Conservation (phyloP, 129 eudicot genomes). For the Pittosporum tobira region DNA sequence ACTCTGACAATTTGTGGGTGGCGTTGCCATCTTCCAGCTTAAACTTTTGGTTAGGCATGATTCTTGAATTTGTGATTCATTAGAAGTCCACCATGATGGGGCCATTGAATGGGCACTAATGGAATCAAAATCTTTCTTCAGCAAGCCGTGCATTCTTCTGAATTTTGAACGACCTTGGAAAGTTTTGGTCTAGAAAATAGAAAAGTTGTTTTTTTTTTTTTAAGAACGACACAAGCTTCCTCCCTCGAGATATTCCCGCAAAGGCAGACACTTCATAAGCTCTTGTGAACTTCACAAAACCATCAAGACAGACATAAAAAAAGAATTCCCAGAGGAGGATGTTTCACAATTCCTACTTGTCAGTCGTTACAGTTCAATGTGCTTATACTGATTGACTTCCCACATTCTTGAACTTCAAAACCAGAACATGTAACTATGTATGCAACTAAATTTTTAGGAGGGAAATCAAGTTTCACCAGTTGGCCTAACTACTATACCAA, state of each 20-base stretch:
- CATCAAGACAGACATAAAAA: too few relatives aligned
- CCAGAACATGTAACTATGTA: neutral
- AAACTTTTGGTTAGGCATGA: conserved; percentile 42
- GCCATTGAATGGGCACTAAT: conserved; percentile 15
- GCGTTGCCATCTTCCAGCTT: conserved; percentile 44
- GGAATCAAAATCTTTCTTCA: conserved; percentile 26
- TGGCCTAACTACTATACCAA: too few relatives aligned
- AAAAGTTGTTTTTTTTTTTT: too few relatives aligned
- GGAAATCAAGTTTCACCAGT: neutral
- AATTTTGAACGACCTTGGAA: neutral
- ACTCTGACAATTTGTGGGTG: conserved; percentile 25
- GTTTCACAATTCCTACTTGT: neutral
- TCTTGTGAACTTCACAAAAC: too few relatives aligned
- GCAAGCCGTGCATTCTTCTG: conserved; percentile 33
- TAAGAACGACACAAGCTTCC: too few relatives aligned
- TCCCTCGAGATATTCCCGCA: too few relatives aligned
- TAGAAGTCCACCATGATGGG: conserved; percentile 33
- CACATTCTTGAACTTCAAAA: neutral
- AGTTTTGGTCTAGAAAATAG: neutral
- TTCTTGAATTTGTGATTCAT: conserved; percentile 34
- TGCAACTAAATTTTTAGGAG: neutral
- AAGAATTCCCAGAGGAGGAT: too few relatives aligned
- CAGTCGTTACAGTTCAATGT: neutral
- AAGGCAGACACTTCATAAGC: too few relatives aligned
- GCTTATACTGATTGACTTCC: neutral